These are phyloP conservation scores for Clohesyomyces aquaticus DNA, from an alignment of 495 filamentous ascomycete genomes.

Conservation along the genomic window DNA sequence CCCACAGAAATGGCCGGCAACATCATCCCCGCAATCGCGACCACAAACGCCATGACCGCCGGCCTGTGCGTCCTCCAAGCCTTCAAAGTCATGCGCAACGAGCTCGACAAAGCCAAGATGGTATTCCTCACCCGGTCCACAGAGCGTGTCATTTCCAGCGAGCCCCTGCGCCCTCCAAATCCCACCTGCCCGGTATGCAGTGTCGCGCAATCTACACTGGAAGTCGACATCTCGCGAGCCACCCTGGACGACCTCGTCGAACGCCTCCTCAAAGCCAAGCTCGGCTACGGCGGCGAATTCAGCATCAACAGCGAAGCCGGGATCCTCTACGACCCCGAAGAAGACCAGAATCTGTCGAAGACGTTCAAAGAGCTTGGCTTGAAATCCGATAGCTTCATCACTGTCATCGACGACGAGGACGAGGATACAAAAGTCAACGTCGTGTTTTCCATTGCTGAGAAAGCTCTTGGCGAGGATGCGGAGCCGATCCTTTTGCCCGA, in stretches of 20 bases:
- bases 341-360: slow-evolving; percentile 82
- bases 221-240: slow-evolving; percentile 71
- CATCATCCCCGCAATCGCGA: slow-evolving; percentile 98
- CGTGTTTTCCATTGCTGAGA: slow-evolving; percentile 63
- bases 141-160: slow-evolving; percentile 73
- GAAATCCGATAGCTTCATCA: slow-evolving; percentile 74
- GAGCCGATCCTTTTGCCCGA: slow-evolving; percentile 54
- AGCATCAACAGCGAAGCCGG: slow-evolving; percentile 72
- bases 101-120: slow-evolving; percentile 61
- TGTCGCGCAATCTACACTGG: slow-evolving; percentile 65
- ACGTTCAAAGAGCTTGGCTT: slow-evolving; percentile 78
- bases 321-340: slow-evolving; percentile 82
- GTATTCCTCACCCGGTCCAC: slow-evolving; percentile 77
- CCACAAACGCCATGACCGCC: slow-evolving; percentile 95
- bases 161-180: slow-evolving; percentile 75
- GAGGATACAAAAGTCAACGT: slow-evolving; percentile 81
- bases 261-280: slow-evolving; percentile 64
- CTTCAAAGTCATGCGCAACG: slow-evolving; percentile 83
- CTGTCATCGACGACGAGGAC: slow-evolving; percentile 82
- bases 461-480: slow-evolving; percentile 49
- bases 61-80: slow-evolving; percentile 90
- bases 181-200: slow-evolving; percentile 82
- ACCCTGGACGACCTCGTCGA: slow-evolving; percentile 84
- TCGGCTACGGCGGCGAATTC: slow-evolving; percentile 86
- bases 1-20: slow-evolving; percentile 89